Conservation (phyloP, 2,329 filamentous ascomycete genomes). For the Ophiosphaerella herpotricha region DNA sequence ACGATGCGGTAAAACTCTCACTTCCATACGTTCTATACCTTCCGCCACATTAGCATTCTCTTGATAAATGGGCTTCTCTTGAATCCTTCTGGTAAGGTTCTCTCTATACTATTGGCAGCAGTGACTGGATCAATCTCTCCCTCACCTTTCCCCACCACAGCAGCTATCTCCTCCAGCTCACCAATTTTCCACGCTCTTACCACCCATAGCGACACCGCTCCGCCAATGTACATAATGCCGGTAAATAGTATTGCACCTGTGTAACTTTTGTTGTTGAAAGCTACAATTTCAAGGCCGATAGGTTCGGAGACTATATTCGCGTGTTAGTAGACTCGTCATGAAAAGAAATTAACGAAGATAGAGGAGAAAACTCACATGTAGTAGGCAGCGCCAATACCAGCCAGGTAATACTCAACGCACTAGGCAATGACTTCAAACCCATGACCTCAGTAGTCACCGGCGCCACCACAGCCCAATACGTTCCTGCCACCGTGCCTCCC, state of each 20-base stretch:
- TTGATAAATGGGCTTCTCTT: conserved; percentile 32
- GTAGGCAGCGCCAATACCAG: conserved; percentile 70
- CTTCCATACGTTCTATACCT: conserved; percentile 21
- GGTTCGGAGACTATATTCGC: conserved; percentile 53
- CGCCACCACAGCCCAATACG: conserved; percentile 66
- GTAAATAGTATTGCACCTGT: conserved; percentile 64
- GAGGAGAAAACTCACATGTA: conserved; percentile 56
- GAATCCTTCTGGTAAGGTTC: conserved; percentile 7
- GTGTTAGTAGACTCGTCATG: conserved; percentile 2
- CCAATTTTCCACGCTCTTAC: conserved; percentile 65
- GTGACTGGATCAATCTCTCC: conserved; percentile 28
- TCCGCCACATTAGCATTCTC: conserved; percentile 37
- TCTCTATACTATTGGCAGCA: conserved; percentile 2
- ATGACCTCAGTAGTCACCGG: conserved; percentile 77
- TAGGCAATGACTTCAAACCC: conserved; percentile 69
- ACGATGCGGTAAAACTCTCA: no score
- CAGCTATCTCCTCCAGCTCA: conserved; percentile 52
- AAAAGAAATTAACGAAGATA: neutral
- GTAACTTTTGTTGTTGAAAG: conserved; percentile 55
- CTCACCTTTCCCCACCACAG: conserved; percentile 30
- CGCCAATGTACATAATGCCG: conserved; percentile 66
- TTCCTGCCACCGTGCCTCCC: conserved; percentile 69
- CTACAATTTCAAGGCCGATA: conserved; percentile 60
- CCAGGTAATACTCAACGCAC: conserved; percentile 73
- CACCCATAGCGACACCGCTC: conserved; percentile 58